These are phyloP conservation scores for Monosporozyma unispora DNA, from an alignment of 805 yeast genomes.

Conservation along the genomic window DNA sequence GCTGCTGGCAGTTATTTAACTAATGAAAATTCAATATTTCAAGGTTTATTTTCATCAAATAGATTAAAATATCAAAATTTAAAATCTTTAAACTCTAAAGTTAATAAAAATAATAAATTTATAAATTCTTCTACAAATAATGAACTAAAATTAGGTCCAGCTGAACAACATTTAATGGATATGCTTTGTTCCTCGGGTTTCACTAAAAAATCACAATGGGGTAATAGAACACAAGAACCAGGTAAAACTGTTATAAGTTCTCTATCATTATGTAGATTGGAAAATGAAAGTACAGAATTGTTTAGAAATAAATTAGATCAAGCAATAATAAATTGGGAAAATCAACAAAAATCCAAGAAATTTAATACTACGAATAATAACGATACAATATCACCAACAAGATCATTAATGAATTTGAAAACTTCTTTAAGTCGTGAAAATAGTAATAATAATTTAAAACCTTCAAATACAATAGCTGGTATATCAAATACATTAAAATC, in stretches of 20 bases:
- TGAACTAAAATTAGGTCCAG: constrained; percentile 60
- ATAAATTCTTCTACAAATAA: no score
- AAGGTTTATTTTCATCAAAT: constrained; percentile 48
- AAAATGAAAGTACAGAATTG: constrained; percentile 34
- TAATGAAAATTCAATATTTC: constrained; percentile 53
- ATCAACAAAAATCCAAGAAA: not conserved
- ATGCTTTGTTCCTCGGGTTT: constrained; percentile 93
- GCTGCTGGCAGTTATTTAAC: constrained; percentile 64
- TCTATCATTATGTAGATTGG: constrained; percentile 34
- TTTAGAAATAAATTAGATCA: constrained; percentile 21
- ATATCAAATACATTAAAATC: not conserved
- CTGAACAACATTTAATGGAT: constrained; percentile 88
- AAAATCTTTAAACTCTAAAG: constrained; percentile 36
- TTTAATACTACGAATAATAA: no score
- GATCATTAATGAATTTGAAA: not conserved
- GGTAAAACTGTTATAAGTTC: constrained; percentile 81
- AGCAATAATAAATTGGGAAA: constrained; percentile 20
- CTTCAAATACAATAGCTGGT: constrained; percentile 1
- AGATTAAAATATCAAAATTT: constrained; percentile 19
- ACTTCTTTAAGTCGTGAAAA: constrained; percentile 17
- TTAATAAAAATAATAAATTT: constrained; percentile 23
- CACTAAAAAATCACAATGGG: constrained; percentile 63
- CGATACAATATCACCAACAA: constrained; percentile 10
- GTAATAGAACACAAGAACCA: constrained; percentile 80
- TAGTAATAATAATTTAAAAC: constrained; percentile 1